These are phyloP conservation scores for Aspergillus neoniger DNA, from an alignment of 2,329 filamentous ascomycete species.

Conservation along the genomic window DNA sequence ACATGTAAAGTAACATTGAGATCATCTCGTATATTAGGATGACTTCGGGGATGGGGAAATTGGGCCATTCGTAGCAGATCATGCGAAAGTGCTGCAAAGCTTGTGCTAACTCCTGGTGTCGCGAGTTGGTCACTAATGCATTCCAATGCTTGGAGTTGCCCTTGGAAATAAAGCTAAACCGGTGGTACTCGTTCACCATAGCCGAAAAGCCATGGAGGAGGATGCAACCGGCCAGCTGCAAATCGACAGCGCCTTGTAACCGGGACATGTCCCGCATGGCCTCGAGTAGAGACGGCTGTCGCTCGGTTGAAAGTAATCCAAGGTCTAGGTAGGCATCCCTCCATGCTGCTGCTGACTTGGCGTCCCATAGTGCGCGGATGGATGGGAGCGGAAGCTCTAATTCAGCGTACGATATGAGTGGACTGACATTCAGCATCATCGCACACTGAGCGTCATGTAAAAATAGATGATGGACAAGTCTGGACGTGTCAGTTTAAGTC, in stretches of 20 bases:
- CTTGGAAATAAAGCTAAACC: conserved; percentile 49
- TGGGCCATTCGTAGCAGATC: conserved; percentile 24
- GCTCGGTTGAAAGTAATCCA: conserved; percentile 26
- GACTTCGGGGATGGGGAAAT: conserved; percentile 27
- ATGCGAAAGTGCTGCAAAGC: conserved; percentile 56
- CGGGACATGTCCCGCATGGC: conserved; percentile 59
- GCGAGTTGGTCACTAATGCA: conserved; percentile 52
- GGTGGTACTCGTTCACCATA: conserved; percentile 66
- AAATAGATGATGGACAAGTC: conserved; percentile 65
- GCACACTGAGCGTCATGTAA: conserved; percentile 67
- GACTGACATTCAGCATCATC: conserved; percentile 65
- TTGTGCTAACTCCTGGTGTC: conserved; percentile 65
- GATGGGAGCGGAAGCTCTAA: conserved; percentile 67
- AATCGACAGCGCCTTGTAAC: conserved; percentile 56
- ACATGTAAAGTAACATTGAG: conserved; percentile 43
- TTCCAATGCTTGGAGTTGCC: conserved; percentile 45
- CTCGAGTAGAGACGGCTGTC: conserved; percentile 46
- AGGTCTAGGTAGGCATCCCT: conserved; percentile 58
- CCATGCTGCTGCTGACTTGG: conserved; percentile 65
- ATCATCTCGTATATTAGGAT: conserved; percentile 37
- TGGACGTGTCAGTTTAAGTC: conserved; percentile 14
- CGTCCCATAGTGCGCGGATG: conserved; percentile 65
- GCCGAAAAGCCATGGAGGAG: conserved; percentile 67
- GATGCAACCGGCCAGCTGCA: conserved; percentile 59
- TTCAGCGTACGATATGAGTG: conserved; percentile 69